phyloP scores from a whole-genome alignment of 371 early-diverging fungal species.

The Batkoa obscura region DNA sequence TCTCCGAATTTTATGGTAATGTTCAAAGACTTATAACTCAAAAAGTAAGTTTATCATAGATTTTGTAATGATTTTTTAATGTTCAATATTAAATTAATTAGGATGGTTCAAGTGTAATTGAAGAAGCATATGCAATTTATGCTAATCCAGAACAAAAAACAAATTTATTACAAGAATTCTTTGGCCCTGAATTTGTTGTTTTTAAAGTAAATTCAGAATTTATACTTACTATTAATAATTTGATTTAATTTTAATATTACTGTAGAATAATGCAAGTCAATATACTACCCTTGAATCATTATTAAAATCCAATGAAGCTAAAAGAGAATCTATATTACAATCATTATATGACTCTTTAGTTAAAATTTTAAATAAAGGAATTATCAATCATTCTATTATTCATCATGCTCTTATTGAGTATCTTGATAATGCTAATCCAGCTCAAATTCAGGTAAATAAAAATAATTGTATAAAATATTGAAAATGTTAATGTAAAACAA shows the following conservation, averaged over 20 bases:
- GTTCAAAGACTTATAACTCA: conserved; percentile 53
- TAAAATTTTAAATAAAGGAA: conserved; percentile 66
- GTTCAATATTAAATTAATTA: conserved; percentile 13
- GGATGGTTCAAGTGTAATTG: conserved; percentile 65
- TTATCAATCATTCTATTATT: conserved; percentile 62
- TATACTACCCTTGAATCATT: too few species aligned
- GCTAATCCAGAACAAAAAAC: conserved; percentile 58
- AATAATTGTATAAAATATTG: not conserved
- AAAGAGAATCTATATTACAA: conserved; percentile 9
- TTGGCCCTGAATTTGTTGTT: conserved; percentile 75
- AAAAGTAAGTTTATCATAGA: not conserved
- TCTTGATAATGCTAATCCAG: conserved; percentile 35
- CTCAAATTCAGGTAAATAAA: conserved; percentile 27
- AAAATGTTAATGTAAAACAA: not conserved
- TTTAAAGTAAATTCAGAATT: conserved; percentile 32
- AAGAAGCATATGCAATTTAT: conserved; percentile 64
- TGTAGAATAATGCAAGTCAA: too few species aligned
- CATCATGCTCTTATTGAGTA: conserved; percentile 78
- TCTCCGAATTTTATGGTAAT: conserved; percentile 63
- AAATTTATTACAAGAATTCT: conserved; percentile 73
- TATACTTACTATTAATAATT: not conserved
- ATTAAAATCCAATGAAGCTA: too few species aligned
- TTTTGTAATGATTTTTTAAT: not conserved
- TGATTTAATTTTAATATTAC: too few species aligned
- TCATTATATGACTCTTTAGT: conserved; percentile 45